Conservation (phyloP, 2,329 filamentous ascomycete species). For the Penicillium crustosum region DNA sequence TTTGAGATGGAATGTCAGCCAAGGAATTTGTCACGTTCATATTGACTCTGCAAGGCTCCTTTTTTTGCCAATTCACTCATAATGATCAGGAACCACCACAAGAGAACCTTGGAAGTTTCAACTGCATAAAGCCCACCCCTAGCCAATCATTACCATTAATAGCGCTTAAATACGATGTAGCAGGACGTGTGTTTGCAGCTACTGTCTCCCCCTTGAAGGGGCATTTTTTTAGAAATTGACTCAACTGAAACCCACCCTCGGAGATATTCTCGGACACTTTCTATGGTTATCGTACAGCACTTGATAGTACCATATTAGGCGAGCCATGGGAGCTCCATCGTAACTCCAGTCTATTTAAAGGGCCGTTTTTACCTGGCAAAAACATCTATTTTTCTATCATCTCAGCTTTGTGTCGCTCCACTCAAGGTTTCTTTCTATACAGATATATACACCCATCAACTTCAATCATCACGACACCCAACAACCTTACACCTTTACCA, state of each 20-base stretch:
- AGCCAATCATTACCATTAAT: neutral
- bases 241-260: constrained; percentile 1
- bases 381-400: neutral
- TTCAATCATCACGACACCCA: neutral
- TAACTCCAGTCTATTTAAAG: neutral
- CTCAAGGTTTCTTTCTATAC: neutral
- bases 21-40: too few relatives aligned
- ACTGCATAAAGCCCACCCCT: neutral
- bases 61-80: neutral
- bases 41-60: neutral
- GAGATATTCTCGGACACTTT: constrained; percentile 28
- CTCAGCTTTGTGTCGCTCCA: neutral
- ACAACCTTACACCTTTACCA: neutral
- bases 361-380: neutral
- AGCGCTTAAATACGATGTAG: neutral
- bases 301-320: neutral
- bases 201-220: neutral
- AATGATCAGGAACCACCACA: neutral
- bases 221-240: neutral
- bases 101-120: neutral
- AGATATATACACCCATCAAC: neutral
- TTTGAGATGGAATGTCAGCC: fast-evolving
- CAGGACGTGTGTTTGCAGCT: neutral
- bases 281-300: neutral
- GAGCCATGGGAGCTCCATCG: neutral